These are phyloP conservation scores for Mycena indigotica DNA, from an alignment of 768 basidiomycete species.

Conservation along the genomic window DNA sequence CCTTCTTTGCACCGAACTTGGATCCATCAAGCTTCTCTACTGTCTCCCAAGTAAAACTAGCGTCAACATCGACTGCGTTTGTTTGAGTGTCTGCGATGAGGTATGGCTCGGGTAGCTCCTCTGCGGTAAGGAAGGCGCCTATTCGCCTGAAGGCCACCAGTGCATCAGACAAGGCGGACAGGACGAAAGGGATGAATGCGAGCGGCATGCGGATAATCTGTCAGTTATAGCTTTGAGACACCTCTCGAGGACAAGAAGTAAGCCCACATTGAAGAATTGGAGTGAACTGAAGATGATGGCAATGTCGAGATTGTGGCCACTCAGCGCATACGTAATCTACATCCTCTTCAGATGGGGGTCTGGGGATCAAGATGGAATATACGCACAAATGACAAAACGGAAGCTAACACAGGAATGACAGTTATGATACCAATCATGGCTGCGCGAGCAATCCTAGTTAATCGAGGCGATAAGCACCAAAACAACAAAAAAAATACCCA, in stretches of 20 bases:
- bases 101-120: slow-evolving; percentile 54
- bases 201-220: slow-evolving; percentile 64
- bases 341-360: too few species aligned
- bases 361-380: too few species aligned
- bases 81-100: slow-evolving; percentile 40
- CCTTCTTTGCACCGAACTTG: slow-evolving; percentile 10
- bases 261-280: slow-evolving; percentile 46
- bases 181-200: slow-evolving; percentile 55
- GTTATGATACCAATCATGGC: slow-evolving; percentile 30
- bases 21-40: slow-evolving; percentile 25
- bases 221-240: background rate
- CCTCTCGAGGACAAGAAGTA: background rate
- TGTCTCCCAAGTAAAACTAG: slow-evolving; percentile 56
- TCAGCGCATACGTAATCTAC: slow-evolving; percentile 48
- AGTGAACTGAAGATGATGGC: slow-evolving; percentile 48
- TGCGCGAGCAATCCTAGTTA: slow-evolving; percentile 28
- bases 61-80: slow-evolving; percentile 49
- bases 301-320: slow-evolving; percentile 43
- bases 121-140: slow-evolving; percentile 50
- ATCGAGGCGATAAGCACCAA: slow-evolving; percentile 36
- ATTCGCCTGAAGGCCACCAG: slow-evolving; percentile 54
- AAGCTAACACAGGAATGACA: slow-evolving; percentile 41
- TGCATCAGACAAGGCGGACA: slow-evolving; percentile 50
- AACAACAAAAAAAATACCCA: slow-evolving; percentile 54
- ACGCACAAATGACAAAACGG: slow-evolving; percentile 44